Base-by-base conservation (phyloP, 2,329 filamentous ascomycete species). In the Fusarium sp. region DNA sequence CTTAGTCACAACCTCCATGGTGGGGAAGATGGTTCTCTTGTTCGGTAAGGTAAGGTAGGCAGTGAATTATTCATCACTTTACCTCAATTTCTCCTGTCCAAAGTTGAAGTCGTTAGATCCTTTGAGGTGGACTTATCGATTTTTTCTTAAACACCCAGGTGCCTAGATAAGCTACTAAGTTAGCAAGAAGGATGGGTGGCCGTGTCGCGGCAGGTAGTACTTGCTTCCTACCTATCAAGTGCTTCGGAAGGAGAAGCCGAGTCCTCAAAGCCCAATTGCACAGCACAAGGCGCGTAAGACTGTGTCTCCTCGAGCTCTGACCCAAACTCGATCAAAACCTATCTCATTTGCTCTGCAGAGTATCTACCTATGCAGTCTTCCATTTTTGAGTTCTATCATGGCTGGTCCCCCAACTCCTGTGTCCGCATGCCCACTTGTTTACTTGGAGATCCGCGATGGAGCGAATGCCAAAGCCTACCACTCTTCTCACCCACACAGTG, bases 371-470 rank as follows among this genome's bases (percentile, higher is more conserved):
- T 63, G 26, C 39, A 36, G 38, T 13, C 32, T 18, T 55, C 32
- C n/a, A 52, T 17, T 52, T 24, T 47, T 20, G 9, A 58, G 39
- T 28, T 36, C 15, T 22, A 65, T 45, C 30, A 80, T 82, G 81
- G 62, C 78, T 51, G 60, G 69, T 4, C 74, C 79, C 24, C 72
- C 75, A 17, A 80, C 78, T 14, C 81, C 81, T 17, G 76, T 82
- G 22, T 79, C 75, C 11, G 57, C 67, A 9, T 81, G 79, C 48
- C 75, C 75, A n/a, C 79, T 83, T 45, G 69, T 62, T 54, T 73
- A 76, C 47, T 64, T 82, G 18, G 79, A 82, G 62, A 76, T 83
- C 26, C 73, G 72, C 24, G 73, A 78, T 62, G 75, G 72, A 20
- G 28, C 42, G 12, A 68, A 70, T 11, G 60, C 70, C 13, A 75